Conservation (phyloP, 2,329 filamentous ascomycete genomes). For the Exophiala sp. region DNA sequence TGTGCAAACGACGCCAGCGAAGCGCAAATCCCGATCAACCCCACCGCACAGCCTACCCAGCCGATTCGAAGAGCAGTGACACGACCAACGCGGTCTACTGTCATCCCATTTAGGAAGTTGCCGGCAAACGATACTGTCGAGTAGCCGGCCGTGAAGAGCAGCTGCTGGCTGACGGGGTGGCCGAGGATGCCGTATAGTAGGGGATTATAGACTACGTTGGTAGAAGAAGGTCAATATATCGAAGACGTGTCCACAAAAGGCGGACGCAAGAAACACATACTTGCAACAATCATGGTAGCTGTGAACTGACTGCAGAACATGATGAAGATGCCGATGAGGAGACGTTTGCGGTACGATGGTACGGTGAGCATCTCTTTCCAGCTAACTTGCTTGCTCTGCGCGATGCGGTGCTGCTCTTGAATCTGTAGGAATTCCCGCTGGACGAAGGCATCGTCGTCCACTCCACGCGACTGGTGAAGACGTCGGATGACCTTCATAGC, state of each 20-base stretch:
- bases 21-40: slow-evolving; percentile 13
- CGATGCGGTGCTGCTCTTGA: slow-evolving; percentile 11
- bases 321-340: slow-evolving; percentile 27
- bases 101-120: slow-evolving; percentile 12
- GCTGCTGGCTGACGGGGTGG: slow-evolving; percentile 30
- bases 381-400: slow-evolving; percentile 6
- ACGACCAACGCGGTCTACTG: slow-evolving; percentile 32
- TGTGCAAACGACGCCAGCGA: slow-evolving; percentile 13
- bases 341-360: slow-evolving; percentile 15
- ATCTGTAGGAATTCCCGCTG: slow-evolving; percentile 14
- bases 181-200: slow-evolving; percentile 33
- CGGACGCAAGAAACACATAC: background rate
- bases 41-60: slow-evolving; percentile 14
- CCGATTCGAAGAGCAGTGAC: slow-evolving; percentile 22
- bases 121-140: slow-evolving; percentile 9
- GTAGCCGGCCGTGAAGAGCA: slow-evolving; percentile 32
- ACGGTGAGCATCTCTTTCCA: slow-evolving; percentile 11
- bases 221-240: background rate
- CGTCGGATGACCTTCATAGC: slow-evolving; percentile 35
- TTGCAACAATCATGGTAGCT: slow-evolving; percentile 27
- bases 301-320: slow-evolving; percentile 33
- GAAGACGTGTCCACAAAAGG: background rate
- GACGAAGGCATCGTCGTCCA: slow-evolving; percentile 6
- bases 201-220: slow-evolving; percentile 28
- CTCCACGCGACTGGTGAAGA: slow-evolving; percentile 6